Evolutionary conservation across 441 rosid genomes (phyloP).

Genomic region (Pelargonium citronellum): DNA sequence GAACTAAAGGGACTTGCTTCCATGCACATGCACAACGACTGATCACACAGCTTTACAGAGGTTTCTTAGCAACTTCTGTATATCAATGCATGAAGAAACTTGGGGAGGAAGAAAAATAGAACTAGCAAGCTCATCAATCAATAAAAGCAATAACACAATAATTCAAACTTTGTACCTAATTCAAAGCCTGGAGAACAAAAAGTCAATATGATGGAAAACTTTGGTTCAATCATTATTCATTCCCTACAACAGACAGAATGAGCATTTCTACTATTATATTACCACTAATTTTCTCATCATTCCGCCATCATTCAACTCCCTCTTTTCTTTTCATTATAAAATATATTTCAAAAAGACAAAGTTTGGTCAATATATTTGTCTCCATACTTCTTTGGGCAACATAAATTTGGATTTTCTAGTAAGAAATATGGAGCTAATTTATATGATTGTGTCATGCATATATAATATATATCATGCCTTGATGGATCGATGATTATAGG

Average conservation of each 20-base stretch:
- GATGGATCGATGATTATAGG: too few species aligned
- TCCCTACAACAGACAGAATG: conserved; percentile 18
- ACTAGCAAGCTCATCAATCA: conserved; percentile 22
- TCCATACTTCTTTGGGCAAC: neutral
- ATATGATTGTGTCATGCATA: neutral
- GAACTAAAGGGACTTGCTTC: too few species aligned
- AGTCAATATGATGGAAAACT: conserved; percentile 49
- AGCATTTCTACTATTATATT: neutral
- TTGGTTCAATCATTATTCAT: conserved; percentile 47
- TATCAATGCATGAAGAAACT: neutral
- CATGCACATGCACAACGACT: too few species aligned
- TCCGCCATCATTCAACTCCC: neutral
- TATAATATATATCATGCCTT: too few species aligned
- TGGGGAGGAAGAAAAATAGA: neutral
- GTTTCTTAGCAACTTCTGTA: too few species aligned
- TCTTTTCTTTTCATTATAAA: neutral
- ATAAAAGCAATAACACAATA: conserved; percentile 29
- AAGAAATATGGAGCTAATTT: neutral
- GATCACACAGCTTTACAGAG: too few species aligned
- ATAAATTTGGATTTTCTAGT: neutral
- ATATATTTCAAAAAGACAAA: neutral
- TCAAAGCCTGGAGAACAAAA: conserved; percentile 37
- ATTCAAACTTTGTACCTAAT: conserved; percentile 57
- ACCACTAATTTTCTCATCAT: neutral
- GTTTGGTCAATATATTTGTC: conserved; percentile 1